Evolutionary conservation across 192 early-diverging fungal species (phyloP).

Genomic region (Backusella mclennaniae): DNA sequence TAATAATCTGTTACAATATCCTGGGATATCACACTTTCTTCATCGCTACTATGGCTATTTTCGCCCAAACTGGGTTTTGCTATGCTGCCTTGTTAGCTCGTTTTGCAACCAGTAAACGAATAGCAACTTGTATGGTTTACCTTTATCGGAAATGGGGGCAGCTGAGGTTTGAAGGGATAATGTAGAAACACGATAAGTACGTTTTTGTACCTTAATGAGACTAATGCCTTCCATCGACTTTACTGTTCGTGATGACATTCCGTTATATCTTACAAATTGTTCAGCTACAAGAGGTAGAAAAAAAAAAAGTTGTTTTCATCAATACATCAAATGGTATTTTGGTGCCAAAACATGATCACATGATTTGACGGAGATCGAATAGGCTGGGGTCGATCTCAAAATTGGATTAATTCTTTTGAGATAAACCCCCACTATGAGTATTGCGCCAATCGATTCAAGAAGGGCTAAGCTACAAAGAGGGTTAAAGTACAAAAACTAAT

Average conservation of each 20-base stretch:
- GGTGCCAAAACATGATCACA: neutral
- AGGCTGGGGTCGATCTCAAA: no score
- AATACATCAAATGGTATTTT: neutral
- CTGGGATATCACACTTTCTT: neutral
- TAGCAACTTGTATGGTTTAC: neutral
- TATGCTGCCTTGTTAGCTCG: neutral
- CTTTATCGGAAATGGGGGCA: neutral
- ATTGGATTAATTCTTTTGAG: no score
- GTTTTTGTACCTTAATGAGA: constrained; percentile 19
- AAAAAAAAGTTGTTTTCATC: neutral
- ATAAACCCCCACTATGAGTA: no score
- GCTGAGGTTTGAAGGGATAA: constrained; percentile 13
- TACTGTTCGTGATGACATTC: constrained; percentile 2
- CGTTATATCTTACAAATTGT: neutral
- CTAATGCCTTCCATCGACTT: constrained; percentile 24
- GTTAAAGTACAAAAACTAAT: no score
- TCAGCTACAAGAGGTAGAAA: neutral
- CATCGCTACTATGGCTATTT: neutral
- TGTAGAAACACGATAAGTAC: constrained; percentile 22
- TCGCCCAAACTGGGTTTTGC: neutral
- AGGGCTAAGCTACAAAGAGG: no score
- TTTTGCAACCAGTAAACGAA: neutral
- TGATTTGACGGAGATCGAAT: neutral
- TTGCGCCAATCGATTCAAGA: no score
- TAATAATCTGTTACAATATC: constrained; percentile 16